These are phyloP conservation scores for Cyathus striatus DNA, from an alignment of 768 basidiomycete species.

Conservation along the genomic window DNA sequence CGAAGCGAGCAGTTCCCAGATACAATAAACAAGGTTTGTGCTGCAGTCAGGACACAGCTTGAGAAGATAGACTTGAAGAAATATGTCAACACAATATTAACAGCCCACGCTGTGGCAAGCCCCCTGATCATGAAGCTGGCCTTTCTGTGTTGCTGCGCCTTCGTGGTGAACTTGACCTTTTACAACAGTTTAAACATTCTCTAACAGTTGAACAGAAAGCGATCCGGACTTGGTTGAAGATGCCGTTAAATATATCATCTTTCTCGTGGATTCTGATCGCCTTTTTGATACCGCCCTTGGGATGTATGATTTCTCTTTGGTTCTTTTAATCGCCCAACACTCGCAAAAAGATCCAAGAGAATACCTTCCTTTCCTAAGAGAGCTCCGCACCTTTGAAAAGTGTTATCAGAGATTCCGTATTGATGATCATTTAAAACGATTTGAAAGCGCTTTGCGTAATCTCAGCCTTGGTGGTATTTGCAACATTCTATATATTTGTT, in stretches of 20 bases:
- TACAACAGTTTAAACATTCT: slow-evolving; percentile 9
- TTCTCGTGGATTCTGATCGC: slow-evolving; percentile 87
- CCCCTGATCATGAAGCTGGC: slow-evolving; percentile 87
- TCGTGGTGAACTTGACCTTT: slow-evolving; percentile 48
- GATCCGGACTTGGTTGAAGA: slow-evolving; percentile 84
- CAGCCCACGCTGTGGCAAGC: slow-evolving; percentile 86
- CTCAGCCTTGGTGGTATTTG: slow-evolving; percentile 69
- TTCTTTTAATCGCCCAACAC: slow-evolving; percentile 93
- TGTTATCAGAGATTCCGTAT: slow-evolving; percentile 87
- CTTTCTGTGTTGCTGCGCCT: slow-evolving; percentile 70
- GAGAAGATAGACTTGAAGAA: slow-evolving; percentile 66
- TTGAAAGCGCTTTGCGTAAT: slow-evolving; percentile 70
- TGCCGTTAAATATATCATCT: slow-evolving; percentile 97
- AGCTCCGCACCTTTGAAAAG: slow-evolving; percentile 74
- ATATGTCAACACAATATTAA: slow-evolving; percentile 89
- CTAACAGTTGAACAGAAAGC: slow-evolving; percentile 28
- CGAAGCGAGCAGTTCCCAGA: slow-evolving; percentile 55
- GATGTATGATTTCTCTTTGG: slow-evolving; percentile 97
- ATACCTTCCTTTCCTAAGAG: slow-evolving; percentile 94
- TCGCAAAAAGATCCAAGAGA: slow-evolving; percentile 98
- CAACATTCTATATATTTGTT: not conserved
- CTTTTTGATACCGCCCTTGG: slow-evolving; percentile 94
- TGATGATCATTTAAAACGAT: slow-evolving; percentile 83
- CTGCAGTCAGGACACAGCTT: slow-evolving; percentile 66
- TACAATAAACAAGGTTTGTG: slow-evolving; percentile 66